Conservation (phyloP, 2,329 filamentous ascomycete genomes). For the Penicillium thymicola region DNA sequence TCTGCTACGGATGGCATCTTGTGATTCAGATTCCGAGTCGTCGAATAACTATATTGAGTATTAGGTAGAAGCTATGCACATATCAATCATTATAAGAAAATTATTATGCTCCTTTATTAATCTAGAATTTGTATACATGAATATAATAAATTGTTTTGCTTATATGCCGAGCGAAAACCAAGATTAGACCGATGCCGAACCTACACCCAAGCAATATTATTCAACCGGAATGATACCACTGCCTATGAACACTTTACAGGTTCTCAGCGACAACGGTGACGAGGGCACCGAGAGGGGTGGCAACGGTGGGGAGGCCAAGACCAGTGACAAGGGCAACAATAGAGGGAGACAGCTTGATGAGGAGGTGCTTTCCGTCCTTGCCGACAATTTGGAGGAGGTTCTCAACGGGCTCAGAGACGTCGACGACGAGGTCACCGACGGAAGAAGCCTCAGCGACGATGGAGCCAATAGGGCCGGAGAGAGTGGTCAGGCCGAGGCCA, state of each 20-base stretch:
- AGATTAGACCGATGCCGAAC: not conserved
- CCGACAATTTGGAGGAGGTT: constrained; percentile 27
- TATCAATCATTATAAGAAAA: not conserved
- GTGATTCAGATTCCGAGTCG: not conserved
- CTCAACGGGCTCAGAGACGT: constrained; percentile 26
- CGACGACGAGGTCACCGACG: constrained; percentile 28
- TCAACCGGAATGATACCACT: not conserved
- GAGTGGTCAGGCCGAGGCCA: constrained; percentile 28
- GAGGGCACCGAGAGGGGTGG: constrained; percentile 27
- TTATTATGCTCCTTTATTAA: not conserved
- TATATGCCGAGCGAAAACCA: not conserved
- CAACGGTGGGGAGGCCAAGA: constrained; percentile 29
- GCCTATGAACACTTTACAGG: constrained; percentile 20
- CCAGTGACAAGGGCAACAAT: constrained; percentile 24
- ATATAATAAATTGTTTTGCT: not conserved
- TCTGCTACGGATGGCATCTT: not conserved
- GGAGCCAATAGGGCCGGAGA: constrained; percentile 26
- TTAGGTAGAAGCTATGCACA: not conserved
- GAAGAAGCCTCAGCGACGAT: constrained; percentile 26
- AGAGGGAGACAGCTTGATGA: constrained; percentile 28
- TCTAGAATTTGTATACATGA: not conserved
- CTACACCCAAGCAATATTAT: not conserved
- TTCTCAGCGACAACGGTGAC: constrained; percentile 27
- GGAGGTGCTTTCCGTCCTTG: constrained; percentile 25
- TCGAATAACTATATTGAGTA: not conserved